Evolutionary conservation across 805 yeast genomes (phyloP), one percentile per base, ranked within the genome.

Genomic region (Yarrowia divulgata): DNA sequence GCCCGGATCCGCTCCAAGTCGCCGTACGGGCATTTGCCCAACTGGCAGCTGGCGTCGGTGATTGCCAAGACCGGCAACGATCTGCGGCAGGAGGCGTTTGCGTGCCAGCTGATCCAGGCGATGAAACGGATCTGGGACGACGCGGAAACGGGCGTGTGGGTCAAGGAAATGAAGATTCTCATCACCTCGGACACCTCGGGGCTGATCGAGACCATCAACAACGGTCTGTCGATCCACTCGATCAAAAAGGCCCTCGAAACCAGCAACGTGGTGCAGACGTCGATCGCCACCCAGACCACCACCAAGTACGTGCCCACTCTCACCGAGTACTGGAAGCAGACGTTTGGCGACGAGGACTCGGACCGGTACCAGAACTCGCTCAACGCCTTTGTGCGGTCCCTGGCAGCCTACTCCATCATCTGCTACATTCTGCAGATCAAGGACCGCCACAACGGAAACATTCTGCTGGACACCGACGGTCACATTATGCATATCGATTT

Each of bases 391-490:
- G 90, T 96, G 1, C 83, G 84, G 62, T 91, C 97, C 19, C 82
- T 95, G 68, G 98, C 98, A 0, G 98, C 96, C 1, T 95, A 95
- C 79, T 91, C 97, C 46, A 88, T 95, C 70, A 90, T 95, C 70
- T 91, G 97, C 18, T 95, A 92, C 76, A 77, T 95, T 67, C 83
- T 95, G 67, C 98, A 94, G 76, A 91, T 95, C 80, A 96, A 96
- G 76, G 99, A 95, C 80, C 87, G 99, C 76, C 99, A 95, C 79
- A 95, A 95, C 80, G 99, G 99, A 78, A 95, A 95, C 78, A 94
- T 95, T 72, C 89, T 95, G 91, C 91, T 95, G 76, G 99, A 95
- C 77, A 91, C 89, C 71, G 90, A 91, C 75, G 99, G 99, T 0
- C 99, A 95, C 76, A 90, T 95, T 13, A 88, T 94, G 57, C 84